Evolutionary conservation across 2,329 filamentous ascomycete genomes (phyloP), one percentile per base, ranked within the genome.

Genomic region (Penicillium verrucosum): DNA sequence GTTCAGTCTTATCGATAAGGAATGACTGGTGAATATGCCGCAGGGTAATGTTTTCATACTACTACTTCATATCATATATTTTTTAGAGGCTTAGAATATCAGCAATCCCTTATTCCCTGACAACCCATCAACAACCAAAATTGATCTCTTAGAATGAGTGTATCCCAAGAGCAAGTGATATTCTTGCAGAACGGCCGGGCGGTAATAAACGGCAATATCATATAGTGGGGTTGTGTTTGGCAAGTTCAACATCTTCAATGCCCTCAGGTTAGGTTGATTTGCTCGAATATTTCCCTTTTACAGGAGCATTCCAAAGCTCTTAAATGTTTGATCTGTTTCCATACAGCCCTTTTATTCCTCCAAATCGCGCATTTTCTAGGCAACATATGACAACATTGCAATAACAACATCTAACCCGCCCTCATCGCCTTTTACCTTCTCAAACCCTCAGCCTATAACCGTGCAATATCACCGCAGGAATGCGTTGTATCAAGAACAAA

Each of bases 401-500:
- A 38, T 30, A 56, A 51, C 34, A 44, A 32, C 30, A 45, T 27
- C 32, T 18, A 38, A 51, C n/a, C n/a, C 27, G 18, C 30, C 40
- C 34, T 38, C n/a, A 4, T 49, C 40, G n/a, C 41, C 41, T 38
- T 30, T 29, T 29, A 27, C 29, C 27, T 16, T 21, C 21, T 11
- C 12, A 45, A 23, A 7, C 10, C 10, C n/a, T 23, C 12, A 3
- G 6, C 27, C 11, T 25, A 29, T 29, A 52, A 34, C 9, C 11
- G n/a, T 7, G 12, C 16, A 30, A 14, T 32, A 18, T 25, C 10
- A 37, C 32, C n/a, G 9, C 45, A 41, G 71, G 40, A 4, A 90
- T 90, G 87, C 82, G 83, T 56, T 78, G 89, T 42, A 81, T 89
- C 65, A 88, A 86, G 70, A 82, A 85, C 58, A 81, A 82, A 57